A percentile compares a stretch with the other conserved stretches of the same genome.
These are phyloP conservation scores for Calonectria pseudoreteaudii DNA, from an alignment of 2,329 filamentous ascomycete species.

Conservation along the genomic window DNA sequence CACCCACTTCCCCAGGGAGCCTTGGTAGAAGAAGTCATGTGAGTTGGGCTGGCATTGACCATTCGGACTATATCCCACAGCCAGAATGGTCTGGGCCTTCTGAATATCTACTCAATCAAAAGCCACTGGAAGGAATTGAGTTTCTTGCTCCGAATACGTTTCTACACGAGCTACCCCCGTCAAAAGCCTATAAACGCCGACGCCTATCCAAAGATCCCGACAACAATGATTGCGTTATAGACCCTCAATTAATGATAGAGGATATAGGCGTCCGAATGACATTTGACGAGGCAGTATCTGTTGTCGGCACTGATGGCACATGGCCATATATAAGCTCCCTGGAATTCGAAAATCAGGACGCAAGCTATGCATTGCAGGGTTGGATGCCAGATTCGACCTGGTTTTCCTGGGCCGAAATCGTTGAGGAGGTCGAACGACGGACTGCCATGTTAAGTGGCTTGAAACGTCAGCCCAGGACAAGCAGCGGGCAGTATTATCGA, in stretches of 20 bases:
- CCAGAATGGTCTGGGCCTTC: slow-evolving; percentile 34
- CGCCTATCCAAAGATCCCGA: slow-evolving; percentile 14
- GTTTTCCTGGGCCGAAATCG: slow-evolving; percentile 49
- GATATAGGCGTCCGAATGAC: slow-evolving; percentile 10
- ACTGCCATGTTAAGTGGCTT: slow-evolving; percentile 25
- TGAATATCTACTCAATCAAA: slow-evolving; percentile 24
- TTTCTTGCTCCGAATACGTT: slow-evolving; percentile 58
- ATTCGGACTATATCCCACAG: slow-evolving; percentile 26
- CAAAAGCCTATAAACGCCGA: slow-evolving; percentile 9
- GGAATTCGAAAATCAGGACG: slow-evolving; percentile 51
- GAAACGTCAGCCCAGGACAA: slow-evolving; percentile 21
- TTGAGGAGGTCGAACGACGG: slow-evolving; percentile 44
- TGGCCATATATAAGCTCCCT: slow-evolving; percentile 48
- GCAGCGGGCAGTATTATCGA: slow-evolving; percentile 26
- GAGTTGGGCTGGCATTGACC: slow-evolving; percentile 24
- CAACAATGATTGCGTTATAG: slow-evolving; percentile 7
- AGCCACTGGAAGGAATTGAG: slow-evolving; percentile 40
- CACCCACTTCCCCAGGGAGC: slow-evolving; percentile 3
- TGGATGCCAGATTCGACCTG: slow-evolving; percentile 56
- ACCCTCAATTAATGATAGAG: slow-evolving; percentile 14
- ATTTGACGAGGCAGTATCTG: slow-evolving; percentile 38
- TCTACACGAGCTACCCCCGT: slow-evolving; percentile 46
- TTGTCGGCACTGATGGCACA: slow-evolving; percentile 40
- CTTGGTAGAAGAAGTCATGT: slow-evolving; percentile 22
- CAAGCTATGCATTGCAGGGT: slow-evolving; percentile 57